phyloP scores from a whole-genome alignment of 805 yeast species.

The Candida xyloterini region DNA sequence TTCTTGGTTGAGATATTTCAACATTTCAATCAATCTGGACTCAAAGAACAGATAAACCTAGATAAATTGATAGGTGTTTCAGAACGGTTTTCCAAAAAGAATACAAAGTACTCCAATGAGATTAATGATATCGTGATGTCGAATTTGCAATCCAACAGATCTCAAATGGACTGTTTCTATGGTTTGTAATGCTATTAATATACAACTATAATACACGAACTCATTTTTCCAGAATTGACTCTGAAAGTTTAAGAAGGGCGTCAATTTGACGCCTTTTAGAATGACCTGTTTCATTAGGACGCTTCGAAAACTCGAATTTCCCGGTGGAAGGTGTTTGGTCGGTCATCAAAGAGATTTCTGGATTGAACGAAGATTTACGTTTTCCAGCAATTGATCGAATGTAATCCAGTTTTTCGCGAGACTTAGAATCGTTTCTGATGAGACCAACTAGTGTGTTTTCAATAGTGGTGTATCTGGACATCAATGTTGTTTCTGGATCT shows the following conservation, averaged over 20 bases:
- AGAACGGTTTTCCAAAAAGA: slow-evolving; percentile 22
- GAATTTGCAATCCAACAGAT: slow-evolving; percentile 22
- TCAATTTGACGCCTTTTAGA: slow-evolving; percentile 17
- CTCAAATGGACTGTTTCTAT: slow-evolving; percentile 29
- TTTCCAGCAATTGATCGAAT: slow-evolving; percentile 14
- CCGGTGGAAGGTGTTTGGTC: slow-evolving; percentile 6
- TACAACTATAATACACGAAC: slow-evolving; percentile 7
- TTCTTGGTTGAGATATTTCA: slow-evolving; percentile 22
- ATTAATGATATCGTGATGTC: slow-evolving; percentile 20
- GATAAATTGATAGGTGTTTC: slow-evolving; percentile 20
- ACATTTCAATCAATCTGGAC: slow-evolving; percentile 19
- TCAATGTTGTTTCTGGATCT: slow-evolving; percentile 17
- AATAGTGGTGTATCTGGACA: slow-evolving; percentile 17
- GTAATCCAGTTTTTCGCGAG: slow-evolving; percentile 11
- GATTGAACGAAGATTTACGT: not conserved
- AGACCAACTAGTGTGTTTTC: slow-evolving; percentile 17
- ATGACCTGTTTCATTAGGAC: not conserved
- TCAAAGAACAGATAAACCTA: slow-evolving; percentile 16
- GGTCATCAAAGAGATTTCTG: slow-evolving; percentile 14
- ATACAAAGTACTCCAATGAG: slow-evolving; percentile 13
- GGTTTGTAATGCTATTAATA: slow-evolving; percentile 8
- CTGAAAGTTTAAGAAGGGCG: slow-evolving; percentile 26
- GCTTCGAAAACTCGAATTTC: slow-evolving; percentile 11
- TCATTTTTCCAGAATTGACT: slow-evolving; percentile 21
- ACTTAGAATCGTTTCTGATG: slow-evolving; percentile 7